Base-by-base conservation (phyloP, 2,329 filamentous ascomycete genomes). In the Fusarium torulosum region DNA sequence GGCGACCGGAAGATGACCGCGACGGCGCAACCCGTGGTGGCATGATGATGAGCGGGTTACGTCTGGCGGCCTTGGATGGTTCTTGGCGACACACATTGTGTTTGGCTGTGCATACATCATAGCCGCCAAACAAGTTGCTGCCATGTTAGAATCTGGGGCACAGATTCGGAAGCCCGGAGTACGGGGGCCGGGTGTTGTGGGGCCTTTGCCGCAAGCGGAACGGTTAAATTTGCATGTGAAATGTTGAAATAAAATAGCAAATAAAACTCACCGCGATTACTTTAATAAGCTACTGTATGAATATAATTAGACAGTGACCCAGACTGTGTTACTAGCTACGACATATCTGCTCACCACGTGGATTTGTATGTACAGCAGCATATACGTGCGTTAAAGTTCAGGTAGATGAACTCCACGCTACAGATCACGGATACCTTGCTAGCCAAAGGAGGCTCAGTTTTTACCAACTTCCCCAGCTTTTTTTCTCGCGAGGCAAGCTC, bases 1-100 rank as follows among this genome's bases (percentile, higher is more conserved):
- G 53, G 25, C 19, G 25, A 57, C 52, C 71, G 71, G 71, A 73
- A 74, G 71, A 72, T 74, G 67, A 38, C 71, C 71, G 71, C 53
- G 54, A 64, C 60, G 33, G 42, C 67, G 49, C 38, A 37, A 37
- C 35, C 35, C 35, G 17, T n/a, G 54, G 67, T 54, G 42, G 53
- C 53, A 47, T 29, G 46, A 29, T 44, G n/a, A 9, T 41, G 61
- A 55, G 54, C 43, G 23, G 66, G 66, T 49, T 69, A 66, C 53
- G 42, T 50, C 40, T 38, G 49, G 25, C 27, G 29, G 38, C 46
- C 46, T 51, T 23, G 41, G 37, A 21, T 20, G 20, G 49, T 37
- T 71, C 65, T 69, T 71, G 65, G 68, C 68, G 43, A 40, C 31
- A 52, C 23, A 46, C 51, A 66, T 31, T 54, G 44, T 52, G 31